Evolutionary conservation across 2,329 filamentous ascomycete species (phyloP).

Genomic region (Penicillium psychrosexuale): DNA sequence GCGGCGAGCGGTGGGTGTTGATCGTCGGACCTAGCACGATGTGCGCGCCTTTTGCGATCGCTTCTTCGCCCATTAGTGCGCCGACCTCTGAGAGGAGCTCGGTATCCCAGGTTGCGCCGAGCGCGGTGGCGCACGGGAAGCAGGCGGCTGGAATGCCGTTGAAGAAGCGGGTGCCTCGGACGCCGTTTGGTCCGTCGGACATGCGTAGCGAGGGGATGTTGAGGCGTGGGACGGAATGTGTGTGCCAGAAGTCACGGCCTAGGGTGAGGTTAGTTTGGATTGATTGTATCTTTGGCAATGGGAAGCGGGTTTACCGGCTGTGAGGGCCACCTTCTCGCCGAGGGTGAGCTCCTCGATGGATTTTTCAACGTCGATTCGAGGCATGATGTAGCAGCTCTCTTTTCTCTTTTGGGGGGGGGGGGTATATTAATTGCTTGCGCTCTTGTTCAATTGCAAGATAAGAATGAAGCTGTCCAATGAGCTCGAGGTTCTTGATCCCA

Average conservation of each 20-base stretch:
- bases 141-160: conserved; percentile 68
- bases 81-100: conserved; percentile 68
- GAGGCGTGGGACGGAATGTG: conserved; percentile 60
- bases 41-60: conserved; percentile 69
- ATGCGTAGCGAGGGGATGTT: conserved; percentile 64
- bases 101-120: conserved; percentile 76
- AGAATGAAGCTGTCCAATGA: not conserved
- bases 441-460: not conserved
- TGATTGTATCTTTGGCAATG: conserved; percentile 6
- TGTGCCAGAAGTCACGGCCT: conserved; percentile 65
- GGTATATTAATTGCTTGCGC: not conserved
- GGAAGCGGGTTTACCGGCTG: conserved; percentile 29
- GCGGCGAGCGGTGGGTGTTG: conserved; percentile 75
- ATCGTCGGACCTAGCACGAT: conserved; percentile 74
- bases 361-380: conserved; percentile 42
- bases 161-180: conserved; percentile 66
- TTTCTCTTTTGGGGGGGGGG: not conserved
- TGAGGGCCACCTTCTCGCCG: conserved; percentile 56
- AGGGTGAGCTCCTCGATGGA: conserved; percentile 54
- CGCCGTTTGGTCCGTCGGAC: conserved; percentile 68
- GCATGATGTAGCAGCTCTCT: conserved; percentile 24
- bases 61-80: conserved; percentile 67
- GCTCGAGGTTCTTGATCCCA: not conserved
- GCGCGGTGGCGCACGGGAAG: conserved; percentile 74
- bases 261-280: not conserved